Evolutionary conservation across 495 filamentous ascomycete genomes (phyloP).

Genomic region (Aspergillus avenaceus): DNA sequence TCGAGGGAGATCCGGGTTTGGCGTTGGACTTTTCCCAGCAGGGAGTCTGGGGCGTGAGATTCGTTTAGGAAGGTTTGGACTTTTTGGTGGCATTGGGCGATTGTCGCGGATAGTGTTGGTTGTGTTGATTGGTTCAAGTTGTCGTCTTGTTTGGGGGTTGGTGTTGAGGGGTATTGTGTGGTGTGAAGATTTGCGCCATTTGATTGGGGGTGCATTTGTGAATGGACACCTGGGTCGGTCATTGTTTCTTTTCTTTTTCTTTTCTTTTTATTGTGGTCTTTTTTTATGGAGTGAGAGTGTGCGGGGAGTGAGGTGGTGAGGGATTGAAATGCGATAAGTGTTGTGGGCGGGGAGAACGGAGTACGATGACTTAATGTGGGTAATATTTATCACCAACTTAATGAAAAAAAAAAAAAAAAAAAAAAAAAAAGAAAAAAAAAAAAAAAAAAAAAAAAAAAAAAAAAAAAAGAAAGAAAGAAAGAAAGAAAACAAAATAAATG

Average conservation of each 20-base stretch:
- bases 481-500: too few relatives aligned
- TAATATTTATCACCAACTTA: too few relatives aligned
- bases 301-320: background rate
- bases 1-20: constrained; percentile 67
- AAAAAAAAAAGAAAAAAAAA: too few relatives aligned
- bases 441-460: too few relatives aligned
- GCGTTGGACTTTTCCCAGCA: constrained; percentile 60
- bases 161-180: background rate
- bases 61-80: constrained; percentile 66
- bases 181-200: constrained; percentile 1
- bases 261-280: background rate
- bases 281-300: background rate
- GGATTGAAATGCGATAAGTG: background rate
- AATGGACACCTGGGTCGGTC: background rate
- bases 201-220: background rate
- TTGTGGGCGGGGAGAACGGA: background rate
- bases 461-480: too few relatives aligned
- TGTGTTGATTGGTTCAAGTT: background rate
- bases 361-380: too few relatives aligned
- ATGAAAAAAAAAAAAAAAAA: too few relatives aligned
- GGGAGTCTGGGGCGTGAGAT: constrained; percentile 49
- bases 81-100: constrained; percentile 57
- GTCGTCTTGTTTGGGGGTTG: background rate
- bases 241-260: background rate
- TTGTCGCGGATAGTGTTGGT: constrained; percentile 38